Evolutionary conservation across 306 rosid species (phyloP).

Genomic region (Vigna trinervia): DNA sequence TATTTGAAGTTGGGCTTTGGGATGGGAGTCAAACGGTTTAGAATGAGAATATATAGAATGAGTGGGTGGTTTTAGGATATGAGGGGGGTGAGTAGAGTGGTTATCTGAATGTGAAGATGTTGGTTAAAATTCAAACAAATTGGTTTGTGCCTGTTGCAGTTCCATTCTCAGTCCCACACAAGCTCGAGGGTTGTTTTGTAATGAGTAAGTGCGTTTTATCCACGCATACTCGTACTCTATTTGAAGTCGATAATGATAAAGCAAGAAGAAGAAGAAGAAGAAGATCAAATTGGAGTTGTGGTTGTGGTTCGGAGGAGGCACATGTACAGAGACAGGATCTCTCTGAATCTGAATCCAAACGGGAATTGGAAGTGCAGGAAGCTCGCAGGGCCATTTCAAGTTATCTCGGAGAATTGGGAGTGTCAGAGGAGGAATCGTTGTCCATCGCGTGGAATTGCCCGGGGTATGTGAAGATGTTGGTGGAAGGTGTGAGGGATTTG

Average conservation of each 20-base stretch:
- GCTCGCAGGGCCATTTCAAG: constrained; percentile 65
- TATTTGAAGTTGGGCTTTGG: too few species aligned
- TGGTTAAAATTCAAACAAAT: constrained; percentile 31
- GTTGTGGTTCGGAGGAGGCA: constrained; percentile 20
- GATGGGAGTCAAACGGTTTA: too few species aligned
- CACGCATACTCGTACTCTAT: neutral
- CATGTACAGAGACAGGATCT: neutral
- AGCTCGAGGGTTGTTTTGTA: neutral
- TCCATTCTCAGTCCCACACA: neutral
- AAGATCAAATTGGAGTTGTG: neutral
- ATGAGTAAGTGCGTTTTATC: neutral
- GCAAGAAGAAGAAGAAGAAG: neutral
- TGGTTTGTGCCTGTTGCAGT: constrained; percentile 8
- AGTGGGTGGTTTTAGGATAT: too few species aligned
- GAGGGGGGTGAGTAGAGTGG: neutral
- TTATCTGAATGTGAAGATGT: neutral
- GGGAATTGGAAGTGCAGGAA: constrained; percentile 41
- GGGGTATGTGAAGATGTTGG: constrained; percentile 65
- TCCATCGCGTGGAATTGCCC: constrained; percentile 63
- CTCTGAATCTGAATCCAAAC: neutral
- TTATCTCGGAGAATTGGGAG: constrained; percentile 60
- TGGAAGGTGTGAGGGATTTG: constrained; percentile 74
- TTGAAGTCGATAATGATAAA: neutral
- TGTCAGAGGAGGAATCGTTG: constrained; percentile 59
- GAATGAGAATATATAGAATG: too few species aligned